phyloP scores from a whole-genome alignment of 2,329 filamentous ascomycete species.

The Fusarium sp. region DNA sequence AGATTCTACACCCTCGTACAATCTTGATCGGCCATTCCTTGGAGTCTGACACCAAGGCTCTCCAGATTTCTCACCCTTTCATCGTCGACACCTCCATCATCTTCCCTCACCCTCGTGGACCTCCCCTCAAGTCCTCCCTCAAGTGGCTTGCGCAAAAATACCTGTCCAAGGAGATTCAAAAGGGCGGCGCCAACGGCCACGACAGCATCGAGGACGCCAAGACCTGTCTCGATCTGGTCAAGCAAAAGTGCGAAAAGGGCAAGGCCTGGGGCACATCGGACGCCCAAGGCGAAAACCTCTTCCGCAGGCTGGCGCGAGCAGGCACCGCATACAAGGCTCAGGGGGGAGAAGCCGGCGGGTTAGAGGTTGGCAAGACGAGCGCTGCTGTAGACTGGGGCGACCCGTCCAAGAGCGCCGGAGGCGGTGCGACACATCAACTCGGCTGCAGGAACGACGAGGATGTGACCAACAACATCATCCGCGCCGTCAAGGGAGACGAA shows the following conservation, averaged over 20 bases:
- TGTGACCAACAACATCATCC: slow-evolving; percentile 65
- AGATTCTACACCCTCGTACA: slow-evolving; percentile 77
- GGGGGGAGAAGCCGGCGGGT: slow-evolving; percentile 66
- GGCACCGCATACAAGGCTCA: slow-evolving; percentile 73
- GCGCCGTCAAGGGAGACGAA: slow-evolving; percentile 69
- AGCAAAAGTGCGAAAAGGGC: slow-evolving; percentile 95
- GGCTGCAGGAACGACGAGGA: slow-evolving; percentile 71
- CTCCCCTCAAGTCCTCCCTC: slow-evolving; percentile 88
- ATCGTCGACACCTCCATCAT: slow-evolving; percentile 92
- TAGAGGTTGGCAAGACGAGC: slow-evolving; percentile 70
- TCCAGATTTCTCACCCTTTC: slow-evolving; percentile 90
- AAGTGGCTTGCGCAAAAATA: slow-evolving; percentile 92
- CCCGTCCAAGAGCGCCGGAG: slow-evolving; percentile 69
- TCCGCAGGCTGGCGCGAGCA: slow-evolving; percentile 79
- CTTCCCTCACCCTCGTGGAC: slow-evolving; percentile 90
- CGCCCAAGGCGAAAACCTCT: slow-evolving; percentile 85
- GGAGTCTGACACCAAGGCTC: slow-evolving; percentile 84
- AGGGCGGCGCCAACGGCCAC: slow-evolving; percentile 79
- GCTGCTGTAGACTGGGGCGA: slow-evolving; percentile 93
- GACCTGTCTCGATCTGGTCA: slow-evolving; percentile 91
- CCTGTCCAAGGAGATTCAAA: slow-evolving; percentile 88
- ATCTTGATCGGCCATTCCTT: slow-evolving; percentile 86
- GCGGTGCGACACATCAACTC: slow-evolving; percentile 67
- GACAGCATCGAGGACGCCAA: slow-evolving; percentile 93
- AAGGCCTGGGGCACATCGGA: slow-evolving; percentile 86